A percentile compares a stretch with the other conserved stretches of the same genome.
These are phyloP conservation scores for Coniferiporia weirii DNA, from an alignment of 1,284 basidiomycete species.

Conservation along the genomic window DNA sequence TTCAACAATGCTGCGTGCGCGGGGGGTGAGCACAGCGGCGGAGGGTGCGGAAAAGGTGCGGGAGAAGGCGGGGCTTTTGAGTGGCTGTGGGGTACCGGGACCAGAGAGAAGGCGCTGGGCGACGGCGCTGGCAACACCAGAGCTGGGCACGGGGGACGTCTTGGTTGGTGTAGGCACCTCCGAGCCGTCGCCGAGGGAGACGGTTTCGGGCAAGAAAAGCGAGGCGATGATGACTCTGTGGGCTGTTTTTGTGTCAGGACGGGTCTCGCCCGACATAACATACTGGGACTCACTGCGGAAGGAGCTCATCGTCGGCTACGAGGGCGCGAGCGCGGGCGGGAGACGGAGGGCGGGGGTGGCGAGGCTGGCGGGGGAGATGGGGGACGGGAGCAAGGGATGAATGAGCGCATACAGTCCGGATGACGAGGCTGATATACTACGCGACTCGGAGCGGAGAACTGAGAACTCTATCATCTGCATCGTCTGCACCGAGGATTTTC, in stretches of 20 bases:
- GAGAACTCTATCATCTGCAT: background rate
- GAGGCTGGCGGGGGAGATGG: background rate
- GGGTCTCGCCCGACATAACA: background rate
- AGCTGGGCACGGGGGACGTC: slow-evolving; percentile 1
- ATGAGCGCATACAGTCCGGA: background rate
- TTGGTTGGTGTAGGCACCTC: slow-evolving; percentile 26
- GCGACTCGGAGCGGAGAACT: background rate
- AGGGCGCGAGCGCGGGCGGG: background rate
- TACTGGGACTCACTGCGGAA: slow-evolving; percentile 33
- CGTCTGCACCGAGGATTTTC: background rate
- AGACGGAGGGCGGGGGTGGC: too few species aligned
- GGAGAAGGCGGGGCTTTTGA: slow-evolving; percentile 23
- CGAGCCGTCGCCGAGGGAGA: slow-evolving; percentile 53
- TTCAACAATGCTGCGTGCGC: slow-evolving; percentile 61
- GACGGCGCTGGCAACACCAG: background rate
- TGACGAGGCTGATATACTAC: background rate
- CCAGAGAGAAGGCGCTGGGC: slow-evolving; percentile 12
- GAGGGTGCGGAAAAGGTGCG: slow-evolving; percentile 18
- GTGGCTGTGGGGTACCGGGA: slow-evolving; percentile 9
- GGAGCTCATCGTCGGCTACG: slow-evolving; percentile 45
- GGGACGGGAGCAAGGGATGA: too few species aligned
- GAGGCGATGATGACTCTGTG: slow-evolving; percentile 72
- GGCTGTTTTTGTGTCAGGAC: slow-evolving; percentile 27
- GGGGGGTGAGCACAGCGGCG: slow-evolving; percentile 30
- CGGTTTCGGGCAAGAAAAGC: slow-evolving; percentile 71